Evolutionary conservation across 2,329 filamentous ascomycete species (phyloP).

Genomic region (Juglanconis sp.): DNA sequence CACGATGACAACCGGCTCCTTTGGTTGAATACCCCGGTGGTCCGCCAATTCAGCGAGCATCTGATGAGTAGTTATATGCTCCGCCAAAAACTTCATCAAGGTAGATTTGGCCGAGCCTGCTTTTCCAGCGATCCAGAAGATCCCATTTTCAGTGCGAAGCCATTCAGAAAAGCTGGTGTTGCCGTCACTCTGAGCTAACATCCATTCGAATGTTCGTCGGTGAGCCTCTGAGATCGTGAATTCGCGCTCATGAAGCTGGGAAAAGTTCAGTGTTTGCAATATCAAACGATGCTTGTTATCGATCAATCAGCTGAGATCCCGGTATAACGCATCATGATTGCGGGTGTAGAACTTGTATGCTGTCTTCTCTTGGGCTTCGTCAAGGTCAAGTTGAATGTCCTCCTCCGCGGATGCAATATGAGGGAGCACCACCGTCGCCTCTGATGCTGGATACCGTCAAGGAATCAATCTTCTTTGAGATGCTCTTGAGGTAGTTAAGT

Average conservation of each 20-base stretch:
- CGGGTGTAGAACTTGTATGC: not conserved
- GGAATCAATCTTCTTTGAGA: not conserved
- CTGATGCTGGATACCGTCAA: not conserved
- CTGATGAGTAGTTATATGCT: not conserved
- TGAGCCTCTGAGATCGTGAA: constrained; percentile 6
- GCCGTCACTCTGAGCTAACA: not conserved
- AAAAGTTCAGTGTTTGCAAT: not conserved
- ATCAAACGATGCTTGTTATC: not conserved
- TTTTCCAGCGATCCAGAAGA: constrained; percentile 9
- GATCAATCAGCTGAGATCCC: not conserved
- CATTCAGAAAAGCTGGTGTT: not conserved
- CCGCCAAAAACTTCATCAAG: constrained; percentile 6
- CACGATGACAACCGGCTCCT: not conserved
- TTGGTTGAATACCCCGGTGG: not conserved
- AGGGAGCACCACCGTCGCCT: not conserved
- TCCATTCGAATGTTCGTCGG: constrained; percentile 5
- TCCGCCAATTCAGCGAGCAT: not conserved
- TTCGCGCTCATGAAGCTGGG: constrained; percentile 4
- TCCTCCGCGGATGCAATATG: no score
- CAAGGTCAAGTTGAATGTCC: not conserved
- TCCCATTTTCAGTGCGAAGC: constrained; percentile 2
- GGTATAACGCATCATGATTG: not conserved
- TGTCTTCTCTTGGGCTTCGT: not conserved
- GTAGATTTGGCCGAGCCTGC: constrained; percentile 9
- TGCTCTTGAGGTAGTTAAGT: not conserved